Base-by-base conservation (phyloP, 176 grass and related monocot genomes). In the Tillandsia fasciculata region DNA sequence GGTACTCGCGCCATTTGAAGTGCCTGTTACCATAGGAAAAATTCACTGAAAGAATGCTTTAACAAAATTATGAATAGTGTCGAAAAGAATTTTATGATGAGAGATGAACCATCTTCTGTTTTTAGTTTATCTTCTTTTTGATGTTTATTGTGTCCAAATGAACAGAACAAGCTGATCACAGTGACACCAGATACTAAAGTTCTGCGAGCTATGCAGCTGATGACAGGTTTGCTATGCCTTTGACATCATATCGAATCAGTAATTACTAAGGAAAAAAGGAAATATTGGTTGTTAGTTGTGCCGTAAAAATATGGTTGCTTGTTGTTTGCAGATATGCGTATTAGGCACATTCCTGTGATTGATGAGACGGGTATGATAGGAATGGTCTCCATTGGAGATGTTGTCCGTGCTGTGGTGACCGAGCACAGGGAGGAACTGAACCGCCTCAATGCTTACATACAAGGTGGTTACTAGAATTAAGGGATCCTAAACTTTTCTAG, bases 341-440 rank as follows among this genome's bases (percentile, higher is more conserved):
- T 94, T 71, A 88, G 95, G 83, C 90, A 99, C 78, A 99, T 99
- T 63, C 95, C 95, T 1, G 95, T 99, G 63, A 82, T 99, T 10
- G 70, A 93, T 12, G 77, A 73, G 13, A 59, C 74, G 0, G 87
- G 84, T 29, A 94, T 99, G 90, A 1, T 93, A 20, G 90, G 95
- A 72, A 99, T 99, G 95, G 95, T 99, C n/a, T 99, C 95, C 49
- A 93, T 99, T 4, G 95, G 95, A 0, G 95, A 99, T 50, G 85
- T 94, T 10, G 95, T 99, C 54, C 87, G 90, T 2, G 82, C 95
- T 0, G 95, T 99, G 76, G 95, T 99, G 20, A 71, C 12, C 13
- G 95, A 99, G 84, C 90, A 99, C 73, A 74, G 83, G 49, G 84
- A 93, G 84, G 90, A 99, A 70, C 89, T 99, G 73, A 82, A 75